phyloP scores from a whole-genome alignment of 1,139 yeast genomes.

The Lodderomyces elongisporus region DNA sequence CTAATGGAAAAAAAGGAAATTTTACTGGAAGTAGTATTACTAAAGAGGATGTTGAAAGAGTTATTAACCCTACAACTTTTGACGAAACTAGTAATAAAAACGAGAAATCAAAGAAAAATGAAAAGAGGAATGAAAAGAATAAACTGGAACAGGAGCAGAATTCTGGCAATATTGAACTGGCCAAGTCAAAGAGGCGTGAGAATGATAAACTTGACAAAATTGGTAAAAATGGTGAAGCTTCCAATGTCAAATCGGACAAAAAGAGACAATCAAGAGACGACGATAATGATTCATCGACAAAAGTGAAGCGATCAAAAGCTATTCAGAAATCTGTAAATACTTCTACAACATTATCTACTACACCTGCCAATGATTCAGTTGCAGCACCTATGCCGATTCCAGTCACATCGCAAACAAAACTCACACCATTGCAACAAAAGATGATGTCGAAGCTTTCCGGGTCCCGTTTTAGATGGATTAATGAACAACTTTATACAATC shows the following conservation, averaged over 20 bases:
- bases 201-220: background rate
- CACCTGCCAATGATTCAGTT: background rate
- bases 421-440: conserved; percentile 90
- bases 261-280: background rate
- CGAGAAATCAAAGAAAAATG: conserved; percentile 3
- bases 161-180: background rate
- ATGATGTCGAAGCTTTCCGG: conserved; percentile 95
- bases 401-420: conserved; percentile 30
- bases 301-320: conserved; percentile 3
- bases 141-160: conserved; percentile 1
- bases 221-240: conserved; percentile 1
- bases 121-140: conserved; percentile 7
- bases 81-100: conserved; percentile 8
- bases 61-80: background rate
- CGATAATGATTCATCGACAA: conserved; percentile 1
- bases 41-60: background rate
- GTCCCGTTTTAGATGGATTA: conserved; percentile 95
- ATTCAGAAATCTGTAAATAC: conserved; percentile 1
- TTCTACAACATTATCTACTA: conserved; percentile 2
- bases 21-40: conserved; percentile 11
- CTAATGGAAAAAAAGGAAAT: conserved; percentile 12
- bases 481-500: conserved; percentile 87
- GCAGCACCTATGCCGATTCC: conserved; percentile 13
- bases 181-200: background rate
- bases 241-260: background rate